A percentile compares a stretch with the other conserved stretches of the same genome.
Evolutionary conservation across 2,329 filamentous ascomycete species (phyloP).

Genomic region (Claviceps fusiformis): DNA sequence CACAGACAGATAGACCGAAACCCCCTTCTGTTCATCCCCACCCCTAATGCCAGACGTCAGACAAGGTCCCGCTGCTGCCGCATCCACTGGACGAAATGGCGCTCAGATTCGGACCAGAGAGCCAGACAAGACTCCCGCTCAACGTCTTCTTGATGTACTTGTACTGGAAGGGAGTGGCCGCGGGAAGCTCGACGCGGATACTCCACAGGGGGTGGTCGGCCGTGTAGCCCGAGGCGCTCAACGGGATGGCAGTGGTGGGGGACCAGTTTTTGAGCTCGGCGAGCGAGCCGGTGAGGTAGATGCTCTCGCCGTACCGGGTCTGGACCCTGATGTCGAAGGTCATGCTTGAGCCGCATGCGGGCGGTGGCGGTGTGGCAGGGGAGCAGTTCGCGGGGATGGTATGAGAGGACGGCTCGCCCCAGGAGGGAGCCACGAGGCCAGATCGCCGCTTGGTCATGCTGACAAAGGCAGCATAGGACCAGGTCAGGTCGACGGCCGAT

Average conservation of each 20-base stretch:
- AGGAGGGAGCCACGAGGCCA: constrained; percentile 38
- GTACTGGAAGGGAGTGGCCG: constrained; percentile 41
- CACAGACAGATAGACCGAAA: no score
- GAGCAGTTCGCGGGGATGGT: constrained; percentile 8
- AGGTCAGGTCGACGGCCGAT: no score
- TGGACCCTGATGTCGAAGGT: constrained; percentile 10
- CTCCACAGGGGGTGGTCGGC: constrained; percentile 41
- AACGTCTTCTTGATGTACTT: constrained; percentile 46
- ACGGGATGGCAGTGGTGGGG: constrained; percentile 27
- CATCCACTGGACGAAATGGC: constrained; percentile 2
- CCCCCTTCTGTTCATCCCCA: no score
- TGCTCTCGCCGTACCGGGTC: constrained; percentile 7
- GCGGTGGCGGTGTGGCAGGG: constrained; percentile 9
- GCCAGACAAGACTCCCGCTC: constrained; percentile 40
- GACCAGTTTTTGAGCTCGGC: constrained; percentile 26
- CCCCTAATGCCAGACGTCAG: constrained; percentile 4
- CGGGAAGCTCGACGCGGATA: constrained; percentile 33
- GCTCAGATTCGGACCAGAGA: constrained; percentile 35
- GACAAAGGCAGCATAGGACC: constrained; percentile 32
- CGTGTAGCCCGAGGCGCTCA: constrained; percentile 42
- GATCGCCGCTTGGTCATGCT: constrained; percentile 42
- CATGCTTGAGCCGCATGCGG: constrained; percentile 11
- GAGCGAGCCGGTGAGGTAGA: constrained; percentile 15
- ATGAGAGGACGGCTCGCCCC: constrained; percentile 23
- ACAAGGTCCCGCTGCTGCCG: not conserved